Base-by-base conservation (phyloP, 495 filamentous ascomycete species). In the Xylaria acuta region DNA sequence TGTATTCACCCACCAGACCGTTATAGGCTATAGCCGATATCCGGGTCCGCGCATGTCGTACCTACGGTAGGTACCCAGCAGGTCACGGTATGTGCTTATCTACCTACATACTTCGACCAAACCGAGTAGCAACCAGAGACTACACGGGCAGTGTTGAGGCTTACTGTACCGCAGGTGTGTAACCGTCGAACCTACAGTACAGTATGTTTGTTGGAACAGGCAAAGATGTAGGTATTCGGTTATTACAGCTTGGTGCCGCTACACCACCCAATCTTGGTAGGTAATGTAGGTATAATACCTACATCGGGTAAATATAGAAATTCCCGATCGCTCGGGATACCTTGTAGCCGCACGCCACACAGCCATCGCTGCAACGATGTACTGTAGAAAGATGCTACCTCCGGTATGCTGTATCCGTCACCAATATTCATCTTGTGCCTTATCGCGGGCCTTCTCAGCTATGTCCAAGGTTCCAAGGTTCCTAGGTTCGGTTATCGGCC, bases 341-440 rank as follows among this genome's bases (percentile, higher is more conserved):
- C 64, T 66, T 51, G 64, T 66, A 66, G 64, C 64, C 64, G 64
- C 64, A 32, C 45, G 64, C 64, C 64, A 66, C 64, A 36, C 32
- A 22, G 53, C 45, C 64, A 9, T 53, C 38, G 11, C 18, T 66
- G 45, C 43, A 53, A 53, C 64, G 20, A 53, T 45, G 45, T n/a
- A n/a, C n/a, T n/a, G n/a, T 32, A 56, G 25, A 32, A 30, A 30
- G 53, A 30, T 56, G 14, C 18, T 38, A 60, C 58, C 38, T 64
- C 34, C 22, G n/a, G 36, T 7, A 41, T 43, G 60, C 38, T 7
- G 9, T 60, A 60, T 38, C 58, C 30, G 34, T 38, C 32, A 22
- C 34, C 38, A 20, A 11, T n/a, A 38, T 20, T 11, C 20, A 6
- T 40, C 20, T n/a, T 0, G 32, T 36, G 7, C 34, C 58, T 60